These are phyloP conservation scores for Capsicum rhomboideum DNA, from an alignment of 257 asterid species.

Conservation along the genomic window DNA sequence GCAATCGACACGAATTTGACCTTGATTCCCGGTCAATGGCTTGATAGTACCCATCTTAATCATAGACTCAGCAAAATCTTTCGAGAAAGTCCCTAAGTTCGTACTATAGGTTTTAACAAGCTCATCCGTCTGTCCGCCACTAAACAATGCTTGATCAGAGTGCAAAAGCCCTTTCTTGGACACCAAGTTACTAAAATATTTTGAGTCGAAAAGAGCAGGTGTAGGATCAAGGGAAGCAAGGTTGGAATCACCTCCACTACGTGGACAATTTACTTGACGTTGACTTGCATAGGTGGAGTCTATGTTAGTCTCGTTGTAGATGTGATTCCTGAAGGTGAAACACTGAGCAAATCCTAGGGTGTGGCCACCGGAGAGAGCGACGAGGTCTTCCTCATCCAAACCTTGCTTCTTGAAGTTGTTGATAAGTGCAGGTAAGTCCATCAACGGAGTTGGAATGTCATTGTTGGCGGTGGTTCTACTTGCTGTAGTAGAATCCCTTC, in stretches of 20 bases:
- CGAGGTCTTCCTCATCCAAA: slow-evolving; percentile 23
- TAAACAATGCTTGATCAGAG: slow-evolving; percentile 44
- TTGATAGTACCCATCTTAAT: background rate
- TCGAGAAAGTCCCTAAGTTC: background rate
- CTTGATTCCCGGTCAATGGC: background rate
- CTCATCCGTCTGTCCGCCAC: slow-evolving; percentile 17
- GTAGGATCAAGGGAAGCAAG: slow-evolving; percentile 31
- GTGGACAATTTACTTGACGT: slow-evolving; percentile 26
- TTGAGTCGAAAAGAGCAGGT: slow-evolving; percentile 15
- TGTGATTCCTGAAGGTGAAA: slow-evolving; percentile 15
- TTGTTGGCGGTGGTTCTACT: slow-evolving; percentile 20
- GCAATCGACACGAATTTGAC: slow-evolving; percentile 36
- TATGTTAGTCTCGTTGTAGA: slow-evolving; percentile 22
- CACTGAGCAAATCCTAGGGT: slow-evolving; percentile 40
- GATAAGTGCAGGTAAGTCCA: slow-evolving; percentile 23
- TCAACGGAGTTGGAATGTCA: slow-evolving; percentile 33
- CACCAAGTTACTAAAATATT: slow-evolving; percentile 21
- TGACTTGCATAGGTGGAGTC: slow-evolving; percentile 13
- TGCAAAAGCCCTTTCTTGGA: slow-evolving; percentile 26
- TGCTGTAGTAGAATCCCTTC: slow-evolving; percentile 45
- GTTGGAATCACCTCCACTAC: slow-evolving; percentile 23
- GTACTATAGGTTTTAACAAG: slow-evolving; percentile 5
- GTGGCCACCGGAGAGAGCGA: slow-evolving; percentile 45
- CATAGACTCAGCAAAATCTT: background rate
- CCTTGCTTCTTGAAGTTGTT: slow-evolving; percentile 27